Base-by-base conservation (phyloP, 331 rosid species). In the Cydonia oblonga region DNA sequence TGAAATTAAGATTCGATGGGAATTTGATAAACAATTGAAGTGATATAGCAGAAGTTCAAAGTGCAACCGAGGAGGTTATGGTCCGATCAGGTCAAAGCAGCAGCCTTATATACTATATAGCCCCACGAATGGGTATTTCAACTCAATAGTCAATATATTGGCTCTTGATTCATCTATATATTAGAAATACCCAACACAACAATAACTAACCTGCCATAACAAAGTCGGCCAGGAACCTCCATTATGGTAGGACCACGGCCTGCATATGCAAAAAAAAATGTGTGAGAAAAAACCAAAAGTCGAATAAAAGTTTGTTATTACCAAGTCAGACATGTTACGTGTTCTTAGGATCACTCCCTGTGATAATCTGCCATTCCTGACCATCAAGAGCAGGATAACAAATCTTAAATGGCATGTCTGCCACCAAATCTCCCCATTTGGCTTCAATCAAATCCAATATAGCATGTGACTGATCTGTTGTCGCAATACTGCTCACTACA, bases 141-240 rank as follows among this genome's bases (percentile, higher is more conserved):
- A 65, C 9, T 65, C 10, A 38, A 65, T 2, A 5, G 49, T 33
- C 5, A 1, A 60, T 24, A 24, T 57, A 15, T 3, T 60, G 20
- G 46, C 33, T 24, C 29, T 60, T 61, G 42, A n/a, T 46, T n/a
- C 26, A 24, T 44, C 38, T 44, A 30, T 16, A 16, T 60, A 32
- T 46, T 42, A 7, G 25, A 51, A 49, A 29, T 42, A 52, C 68
- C 6, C n/a, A 32, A 69, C 29, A 64, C 49, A 60, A 74, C 51
- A 38, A 58, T 59, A 58, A 81, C 87, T 64, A 78, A 89, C 93
- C 97, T 91, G 97, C 97, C 97, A 91, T 62, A 91, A 85, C 70
- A 91, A 83, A 70, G 97, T 86, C 19, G 97, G 97, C 97, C 97
- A 91, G 51, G 97, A 87, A 75, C 97, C 96, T 71, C 77, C 96